Evolutionary conservation across 139 green algal genomes (phyloP), one percentile per base, ranked within the genome.

Genomic region (Chlamydomonas asymmetrica): DNA sequence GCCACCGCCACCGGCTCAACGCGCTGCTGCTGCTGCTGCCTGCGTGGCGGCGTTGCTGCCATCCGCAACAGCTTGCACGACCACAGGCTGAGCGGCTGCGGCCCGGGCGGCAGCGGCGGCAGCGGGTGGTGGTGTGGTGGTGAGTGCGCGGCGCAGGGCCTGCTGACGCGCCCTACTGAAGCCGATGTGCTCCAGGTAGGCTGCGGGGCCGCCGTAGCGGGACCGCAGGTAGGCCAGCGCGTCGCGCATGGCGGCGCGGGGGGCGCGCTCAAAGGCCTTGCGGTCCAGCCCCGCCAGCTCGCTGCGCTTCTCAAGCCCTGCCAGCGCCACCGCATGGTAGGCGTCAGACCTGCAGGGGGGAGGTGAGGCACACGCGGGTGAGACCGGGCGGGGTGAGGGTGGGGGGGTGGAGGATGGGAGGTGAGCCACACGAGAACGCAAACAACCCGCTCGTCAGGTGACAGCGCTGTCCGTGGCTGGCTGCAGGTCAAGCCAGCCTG

Each of bases 281-380:
- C 49, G 29, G 62, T 87, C 76, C 63, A 87, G 56, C n/a, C 76
- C 81, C 31, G 48, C 68, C 50, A 83, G 60, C 61, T 83, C 76
- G 34, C 52, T 35, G 39, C 72, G 66, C 25, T 74, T 65, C 73
- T 87, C 81, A 29, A 87, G 72, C 8, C 81, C 81, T 35, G 81
- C 81, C 37, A 87, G 68, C 1, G 81, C 76, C n/a, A 87, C 81
- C 41, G 39, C 43, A 56, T 77, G 71, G 40, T 54, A 77, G 31
- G 71, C 71, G 71, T 77, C 59, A 1, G 71, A 77, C 38, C 71
- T 77, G 68, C 20, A 31, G 8, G 5, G 2, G 16, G 27, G 64
- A 25, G 2, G 29, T 4, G 43, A 31, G n/a, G n/a, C n/a, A 7
- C 6, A 13, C 18, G 18, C 31, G 29, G 49, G 43, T 38, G 54